These are phyloP conservation scores for Mycena capillaripes DNA, from an alignment of 768 basidiomycete genomes.

Conservation along the genomic window DNA sequence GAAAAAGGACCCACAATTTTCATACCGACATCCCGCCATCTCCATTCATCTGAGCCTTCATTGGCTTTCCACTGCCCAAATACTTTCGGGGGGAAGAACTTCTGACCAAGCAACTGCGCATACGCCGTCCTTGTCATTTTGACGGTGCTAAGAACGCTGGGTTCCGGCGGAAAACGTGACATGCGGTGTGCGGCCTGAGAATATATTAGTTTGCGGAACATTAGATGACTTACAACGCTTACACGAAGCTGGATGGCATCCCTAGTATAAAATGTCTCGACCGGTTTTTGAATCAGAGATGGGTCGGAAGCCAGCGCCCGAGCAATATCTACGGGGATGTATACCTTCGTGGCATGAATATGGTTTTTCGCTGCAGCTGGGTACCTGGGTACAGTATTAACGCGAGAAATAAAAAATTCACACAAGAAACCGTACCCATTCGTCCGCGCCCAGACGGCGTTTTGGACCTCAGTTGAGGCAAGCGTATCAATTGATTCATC, in stretches of 20 bases:
- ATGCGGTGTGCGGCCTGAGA: conserved; percentile 89
- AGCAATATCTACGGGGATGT: conserved; percentile 85
- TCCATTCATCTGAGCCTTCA: conserved; percentile 77
- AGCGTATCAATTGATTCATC: conserved; percentile 67
- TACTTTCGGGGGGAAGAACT: conserved; percentile 90
- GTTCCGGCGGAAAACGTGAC: conserved; percentile 87
- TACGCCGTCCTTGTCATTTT: conserved; percentile 92
- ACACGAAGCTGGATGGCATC: conserved; percentile 93
- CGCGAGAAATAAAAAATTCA: neutral
- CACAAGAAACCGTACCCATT: conserved; percentile 58
- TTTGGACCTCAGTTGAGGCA: conserved; percentile 74
- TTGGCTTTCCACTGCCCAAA: conserved; percentile 82
- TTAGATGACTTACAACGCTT: conserved; percentile 45
- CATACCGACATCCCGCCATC: conserved; percentile 90
- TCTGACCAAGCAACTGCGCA: conserved; percentile 93
- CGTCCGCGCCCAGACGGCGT: conserved; percentile 78
- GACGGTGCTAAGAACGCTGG: conserved; percentile 72
- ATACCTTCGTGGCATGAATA: conserved; percentile 82
- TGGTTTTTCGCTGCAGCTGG: conserved; percentile 76
- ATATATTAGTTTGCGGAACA: neutral
- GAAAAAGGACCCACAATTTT: conserved; percentile 77
- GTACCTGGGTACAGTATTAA: conserved; percentile 64
- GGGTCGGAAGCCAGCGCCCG: conserved; percentile 76
- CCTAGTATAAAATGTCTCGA: conserved; percentile 95
- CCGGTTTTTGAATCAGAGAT: conserved; percentile 84